phyloP scores from a whole-genome alignment of 805 yeast species.

The Allodekkera sacchari region DNA sequence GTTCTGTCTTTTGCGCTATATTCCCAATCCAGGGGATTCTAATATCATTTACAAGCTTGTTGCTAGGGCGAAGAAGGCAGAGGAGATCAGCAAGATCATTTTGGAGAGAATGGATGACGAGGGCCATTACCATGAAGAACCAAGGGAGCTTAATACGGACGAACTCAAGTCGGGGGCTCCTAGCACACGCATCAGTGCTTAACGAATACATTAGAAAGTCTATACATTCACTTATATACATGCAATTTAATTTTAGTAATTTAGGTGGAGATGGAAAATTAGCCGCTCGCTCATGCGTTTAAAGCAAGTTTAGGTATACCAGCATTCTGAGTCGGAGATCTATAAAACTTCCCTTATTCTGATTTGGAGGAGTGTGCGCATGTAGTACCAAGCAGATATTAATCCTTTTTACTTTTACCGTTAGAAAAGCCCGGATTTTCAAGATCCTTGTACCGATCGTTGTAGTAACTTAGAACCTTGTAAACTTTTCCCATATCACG shows the following conservation, averaged over 20 bases:
- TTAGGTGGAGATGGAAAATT: too few species aligned
- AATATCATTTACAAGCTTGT: conserved; percentile 46
- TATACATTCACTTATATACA: too few species aligned
- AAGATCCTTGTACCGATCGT: conserved; percentile 29
- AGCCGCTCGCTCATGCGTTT: too few species aligned
- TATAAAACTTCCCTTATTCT: too few species aligned
- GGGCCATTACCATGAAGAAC: conserved; percentile 18
- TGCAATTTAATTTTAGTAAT: too few species aligned
- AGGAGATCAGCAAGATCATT: conserved; percentile 35
- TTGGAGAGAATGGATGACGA: conserved; percentile 27
- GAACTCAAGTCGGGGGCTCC: conserved; percentile 7
- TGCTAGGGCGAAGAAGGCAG: conserved; percentile 46
- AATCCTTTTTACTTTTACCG: too few species aligned
- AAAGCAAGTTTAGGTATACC: too few species aligned
- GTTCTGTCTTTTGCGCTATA: conserved; percentile 67
- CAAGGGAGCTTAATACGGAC: conserved; percentile 1
- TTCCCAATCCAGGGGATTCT: conserved; percentile 38
- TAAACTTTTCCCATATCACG: conserved; percentile 70
- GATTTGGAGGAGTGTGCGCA: too few species aligned
- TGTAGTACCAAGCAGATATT: too few species aligned
- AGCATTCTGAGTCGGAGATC: too few species aligned
- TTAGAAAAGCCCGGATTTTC: conserved; percentile 54
- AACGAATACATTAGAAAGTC: too few species aligned
- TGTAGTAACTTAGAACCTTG: conserved; percentile 53
- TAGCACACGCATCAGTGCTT: neutral